A percentile compares a stretch with the other conserved stretches of the same genome.
These are phyloP conservation scores for Globisporangium alternatum DNA, from an alignment of 352 stramenopile genomes.

Conservation along the genomic window DNA sequence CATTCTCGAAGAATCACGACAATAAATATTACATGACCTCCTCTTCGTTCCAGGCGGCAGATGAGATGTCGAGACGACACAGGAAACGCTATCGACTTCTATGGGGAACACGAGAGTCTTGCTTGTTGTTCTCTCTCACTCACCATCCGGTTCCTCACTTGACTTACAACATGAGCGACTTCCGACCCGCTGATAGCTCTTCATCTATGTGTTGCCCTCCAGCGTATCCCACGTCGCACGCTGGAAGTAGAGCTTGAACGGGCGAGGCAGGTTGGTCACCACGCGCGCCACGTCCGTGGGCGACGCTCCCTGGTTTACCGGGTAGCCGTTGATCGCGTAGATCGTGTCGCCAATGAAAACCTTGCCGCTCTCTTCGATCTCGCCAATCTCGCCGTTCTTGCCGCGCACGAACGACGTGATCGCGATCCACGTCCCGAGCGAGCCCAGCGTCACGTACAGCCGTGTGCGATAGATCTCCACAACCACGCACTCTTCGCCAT, in stretches of 20 bases:
- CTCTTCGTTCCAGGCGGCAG: background rate
- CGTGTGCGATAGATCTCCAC: constrained; percentile 37
- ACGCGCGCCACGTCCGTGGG: constrained; percentile 45
- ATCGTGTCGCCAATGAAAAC: constrained; percentile 66
- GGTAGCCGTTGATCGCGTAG: constrained; percentile 43
- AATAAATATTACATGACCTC: background rate
- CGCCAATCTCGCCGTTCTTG: constrained; percentile 40
- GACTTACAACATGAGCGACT: background rate
- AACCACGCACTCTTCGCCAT: constrained; percentile 22
- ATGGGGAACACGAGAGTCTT: background rate
- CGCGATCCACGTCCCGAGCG: constrained; percentile 44
- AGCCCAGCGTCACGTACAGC: constrained; percentile 56
- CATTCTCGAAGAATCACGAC: no score
- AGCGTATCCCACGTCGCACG: constrained; percentile 66
- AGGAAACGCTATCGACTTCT: background rate
- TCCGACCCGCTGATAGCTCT: background rate
- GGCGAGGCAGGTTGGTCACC: constrained; percentile 35
- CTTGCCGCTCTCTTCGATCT: constrained; percentile 69
- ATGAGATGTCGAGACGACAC: background rate
- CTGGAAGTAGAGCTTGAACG: constrained; percentile 58
- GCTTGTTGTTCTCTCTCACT: background rate
- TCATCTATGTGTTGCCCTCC: constrained; percentile 13
- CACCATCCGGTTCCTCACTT: background rate
- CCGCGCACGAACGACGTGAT: constrained; percentile 62
- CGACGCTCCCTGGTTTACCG: constrained; percentile 26